phyloP scores from a whole-genome alignment of 108 stramenopile species.

The Cyclostephanos tholiformis region DNA sequence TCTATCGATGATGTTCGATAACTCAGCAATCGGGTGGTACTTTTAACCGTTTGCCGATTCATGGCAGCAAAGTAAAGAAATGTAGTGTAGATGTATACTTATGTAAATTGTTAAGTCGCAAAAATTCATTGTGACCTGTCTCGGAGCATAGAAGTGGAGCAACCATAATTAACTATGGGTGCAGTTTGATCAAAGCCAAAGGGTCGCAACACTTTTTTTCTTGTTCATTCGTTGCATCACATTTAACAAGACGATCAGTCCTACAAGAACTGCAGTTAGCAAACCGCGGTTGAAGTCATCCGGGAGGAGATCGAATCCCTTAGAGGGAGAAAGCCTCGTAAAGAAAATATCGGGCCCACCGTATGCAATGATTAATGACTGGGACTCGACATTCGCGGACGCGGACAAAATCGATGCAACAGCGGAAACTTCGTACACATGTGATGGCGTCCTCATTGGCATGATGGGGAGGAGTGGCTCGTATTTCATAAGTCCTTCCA shows the following conservation, averaged over 20 bases:
- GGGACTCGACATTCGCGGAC: conserved; percentile 81
- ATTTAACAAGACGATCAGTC: conserved; percentile 56
- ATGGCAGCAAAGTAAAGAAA: too few relatives aligned
- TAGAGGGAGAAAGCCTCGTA: conserved; percentile 77
- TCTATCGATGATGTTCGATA: too few relatives aligned
- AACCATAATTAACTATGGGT: too few relatives aligned
- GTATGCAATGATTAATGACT: conserved; percentile 71
- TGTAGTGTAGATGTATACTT: too few relatives aligned
- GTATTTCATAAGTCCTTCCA: conserved; percentile 80
- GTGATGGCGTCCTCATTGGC: conserved; percentile 60
- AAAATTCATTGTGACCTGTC: too few relatives aligned
- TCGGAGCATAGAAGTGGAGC: too few relatives aligned
- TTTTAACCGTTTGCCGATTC: too few relatives aligned
- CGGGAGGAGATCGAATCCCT: conserved; percentile 87
- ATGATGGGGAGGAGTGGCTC: conserved; percentile 72
- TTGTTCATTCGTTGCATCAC: conserved; percentile 58
- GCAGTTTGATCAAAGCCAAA: conserved; percentile 30
- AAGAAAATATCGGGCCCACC: conserved; percentile 91
- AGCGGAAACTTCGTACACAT: conserved; percentile 65
- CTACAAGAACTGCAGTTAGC: conserved; percentile 64
- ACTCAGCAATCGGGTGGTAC: too few relatives aligned
- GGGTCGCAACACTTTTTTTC: conserved; percentile 53
- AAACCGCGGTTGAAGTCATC: conserved; percentile 79
- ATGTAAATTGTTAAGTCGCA: too few relatives aligned
- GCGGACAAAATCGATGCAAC: conserved; percentile 58